Percentiles rank a stretch among this genome's conserved stretches.
Conservation (phyloP, 2,329 filamentous ascomycete species). For the Fusarium xylarioides region DNA sequence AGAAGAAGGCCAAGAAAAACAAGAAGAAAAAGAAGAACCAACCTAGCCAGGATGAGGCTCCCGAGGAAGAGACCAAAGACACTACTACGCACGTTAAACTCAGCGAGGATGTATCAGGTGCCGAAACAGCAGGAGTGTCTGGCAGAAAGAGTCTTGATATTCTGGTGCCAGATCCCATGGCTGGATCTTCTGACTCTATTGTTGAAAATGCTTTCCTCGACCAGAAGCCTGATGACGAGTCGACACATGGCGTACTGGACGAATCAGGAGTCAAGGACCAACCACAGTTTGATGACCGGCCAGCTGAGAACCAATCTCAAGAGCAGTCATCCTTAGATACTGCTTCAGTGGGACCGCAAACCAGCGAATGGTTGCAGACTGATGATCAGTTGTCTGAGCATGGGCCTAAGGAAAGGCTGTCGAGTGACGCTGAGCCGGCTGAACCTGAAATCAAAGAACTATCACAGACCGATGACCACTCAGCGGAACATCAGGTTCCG, state of each 20-base stretch:
- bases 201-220: neutral
- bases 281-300: neutral
- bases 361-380: neutral
- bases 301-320: neutral
- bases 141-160: neutral
- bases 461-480: neutral
- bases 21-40: slow-evolving; percentile 45
- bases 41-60: slow-evolving; percentile 8
- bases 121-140: neutral
- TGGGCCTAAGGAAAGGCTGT: neutral
- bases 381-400: neutral
- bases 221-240: neutral
- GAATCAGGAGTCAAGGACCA: neutral
- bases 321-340: neutral
- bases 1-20: slow-evolving; percentile 48
- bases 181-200: neutral
- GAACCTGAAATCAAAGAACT: neutral
- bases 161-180: neutral
- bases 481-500: neutral
- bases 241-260: neutral
- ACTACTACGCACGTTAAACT: neutral
- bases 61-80: slow-evolving; percentile 6
- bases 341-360: neutral
- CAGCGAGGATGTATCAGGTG: neutral
- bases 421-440: neutral